Evolutionary conservation across 768 basidiomycete genomes (phyloP), one percentile per base, ranked within the genome.

Genomic region (Rhizopogon vesiculosus): DNA sequence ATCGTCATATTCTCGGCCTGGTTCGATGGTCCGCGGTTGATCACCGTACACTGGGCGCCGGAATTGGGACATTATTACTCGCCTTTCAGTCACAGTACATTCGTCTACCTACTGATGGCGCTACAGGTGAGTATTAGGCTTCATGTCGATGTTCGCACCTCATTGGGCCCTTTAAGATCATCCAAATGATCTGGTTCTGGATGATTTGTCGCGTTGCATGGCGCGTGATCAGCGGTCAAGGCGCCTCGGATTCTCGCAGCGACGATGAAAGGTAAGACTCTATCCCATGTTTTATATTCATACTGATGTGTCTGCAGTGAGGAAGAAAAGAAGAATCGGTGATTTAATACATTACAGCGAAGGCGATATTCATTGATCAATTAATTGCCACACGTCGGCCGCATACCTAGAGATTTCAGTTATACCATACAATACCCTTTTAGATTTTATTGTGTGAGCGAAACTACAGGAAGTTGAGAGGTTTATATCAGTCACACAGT

Each of bases 141-240:
- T 12, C 31, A 2, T 25, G 2, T 33, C 35, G 7, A 22, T 29
- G 51, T 44, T 29, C 18, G 7, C 28, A 44, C 29, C 59, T 60
- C 46, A 66, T 8, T 28, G 31, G 12, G n/a, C 28, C 15, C 22
- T 42, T 41, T 9, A 59, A 91, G 89, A 64, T 83, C n/a, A 61
- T 93, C 16, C 90, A 93, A 68, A 69, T 83, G 13, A 68, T 91
- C 29, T 98, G 96, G 96, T 92, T 93, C 69, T 75, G 76, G 62
- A 86, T 90, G 85, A 94, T 96, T 59, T 83, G 84, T 60, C 81
- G 84, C 29, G 80, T 97, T 22, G 91, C 91, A n/a, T 91, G 82
- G 71, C 77, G 85, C 28, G 94, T 95, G 3, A 62, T 95, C 35
- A 76, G 73, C 9, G 91, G 89, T 0, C 73, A 79, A 41, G 87